phyloP scores from a whole-genome alignment of 805 yeast species.

The Lipomyces starkeyi region DNA sequence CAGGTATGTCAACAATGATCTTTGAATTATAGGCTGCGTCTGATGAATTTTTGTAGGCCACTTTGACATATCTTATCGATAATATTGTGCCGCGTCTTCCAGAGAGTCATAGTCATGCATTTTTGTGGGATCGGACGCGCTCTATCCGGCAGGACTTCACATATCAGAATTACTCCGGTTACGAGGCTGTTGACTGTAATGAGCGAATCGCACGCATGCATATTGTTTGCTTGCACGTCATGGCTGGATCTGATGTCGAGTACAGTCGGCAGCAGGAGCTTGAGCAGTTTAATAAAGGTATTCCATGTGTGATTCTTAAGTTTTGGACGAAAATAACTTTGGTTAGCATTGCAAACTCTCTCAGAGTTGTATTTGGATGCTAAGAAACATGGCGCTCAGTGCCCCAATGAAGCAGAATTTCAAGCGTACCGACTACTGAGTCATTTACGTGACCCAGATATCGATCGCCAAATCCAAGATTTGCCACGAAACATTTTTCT shows the following conservation, averaged over 20 bases:
- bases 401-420: constrained; percentile 91
- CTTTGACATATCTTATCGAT: constrained; percentile 74
- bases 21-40: background rate
- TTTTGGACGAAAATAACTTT: background rate
- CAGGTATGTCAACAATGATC: constrained; percentile 23
- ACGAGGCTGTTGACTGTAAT: constrained; percentile 91
- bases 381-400: constrained; percentile 66
- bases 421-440: constrained; percentile 84
- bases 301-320: background rate
- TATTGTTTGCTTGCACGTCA: constrained; percentile 75
- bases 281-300: constrained; percentile 82
- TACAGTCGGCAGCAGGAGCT: constrained; percentile 94
- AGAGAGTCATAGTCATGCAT: constrained; percentile 73
- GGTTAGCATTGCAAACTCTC: constrained; percentile 74
- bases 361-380: constrained; percentile 86
- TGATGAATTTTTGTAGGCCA: constrained; percentile 46
- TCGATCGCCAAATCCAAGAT: constrained; percentile 74
- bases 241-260: constrained; percentile 75
- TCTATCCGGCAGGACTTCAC: constrained; percentile 97
- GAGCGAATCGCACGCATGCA: constrained; percentile 92
- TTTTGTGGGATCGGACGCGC: constrained; percentile 96
- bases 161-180: constrained; percentile 90
- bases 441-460: constrained; percentile 82
- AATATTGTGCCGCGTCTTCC: constrained; percentile 71
- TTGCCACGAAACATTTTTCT: constrained; percentile 64